These are phyloP conservation scores for Neonectria magnoliae DNA, from an alignment of 2,329 filamentous ascomycete species.

Conservation along the genomic window DNA sequence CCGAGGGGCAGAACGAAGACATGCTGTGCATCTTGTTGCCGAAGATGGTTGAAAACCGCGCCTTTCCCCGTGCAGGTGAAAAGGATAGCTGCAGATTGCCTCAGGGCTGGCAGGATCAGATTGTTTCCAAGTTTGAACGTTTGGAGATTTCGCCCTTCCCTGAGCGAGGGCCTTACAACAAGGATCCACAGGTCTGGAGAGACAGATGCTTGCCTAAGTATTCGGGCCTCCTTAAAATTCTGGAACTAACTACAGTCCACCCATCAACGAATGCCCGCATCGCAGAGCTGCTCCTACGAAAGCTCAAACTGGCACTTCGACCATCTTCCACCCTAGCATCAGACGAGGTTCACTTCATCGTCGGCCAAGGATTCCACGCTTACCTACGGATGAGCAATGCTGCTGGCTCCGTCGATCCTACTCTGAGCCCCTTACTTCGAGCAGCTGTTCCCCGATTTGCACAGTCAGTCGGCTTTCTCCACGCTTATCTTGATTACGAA, in stretches of 20 bases:
- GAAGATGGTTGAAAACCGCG: slow-evolving; percentile 66
- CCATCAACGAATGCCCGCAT: slow-evolving; percentile 74
- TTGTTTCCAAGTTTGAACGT: slow-evolving; percentile 74
- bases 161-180: slow-evolving; percentile 69
- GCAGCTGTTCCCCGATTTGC: slow-evolving; percentile 74
- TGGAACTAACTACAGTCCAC: slow-evolving; percentile 70
- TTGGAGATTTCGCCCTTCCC: slow-evolving; percentile 73
- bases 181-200: slow-evolving; percentile 70
- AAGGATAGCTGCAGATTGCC: slow-evolving; percentile 67
- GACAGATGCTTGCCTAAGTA: slow-evolving; percentile 74
- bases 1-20: slow-evolving; percentile 70
- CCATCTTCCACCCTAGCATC: slow-evolving; percentile 68
- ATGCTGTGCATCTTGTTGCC: slow-evolving; percentile 76
- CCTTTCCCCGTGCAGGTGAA: slow-evolving; percentile 63
- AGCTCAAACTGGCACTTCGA: slow-evolving; percentile 71
- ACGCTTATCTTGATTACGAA: slow-evolving; percentile 69
- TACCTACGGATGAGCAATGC: slow-evolving; percentile 74
- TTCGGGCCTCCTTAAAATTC: slow-evolving; percentile 71
- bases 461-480: slow-evolving; percentile 72
- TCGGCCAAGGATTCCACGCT: slow-evolving; percentile 78
- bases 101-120: slow-evolving; percentile 77
- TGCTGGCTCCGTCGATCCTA: slow-evolving; percentile 65
- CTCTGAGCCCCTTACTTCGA: slow-evolving; percentile 72
- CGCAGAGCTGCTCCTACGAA: slow-evolving; percentile 71
- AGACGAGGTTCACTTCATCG: slow-evolving; percentile 76